phyloP scores from a whole-genome alignment of 805 yeast genomes.

The Wickerhamomyces xylosicus region DNA sequence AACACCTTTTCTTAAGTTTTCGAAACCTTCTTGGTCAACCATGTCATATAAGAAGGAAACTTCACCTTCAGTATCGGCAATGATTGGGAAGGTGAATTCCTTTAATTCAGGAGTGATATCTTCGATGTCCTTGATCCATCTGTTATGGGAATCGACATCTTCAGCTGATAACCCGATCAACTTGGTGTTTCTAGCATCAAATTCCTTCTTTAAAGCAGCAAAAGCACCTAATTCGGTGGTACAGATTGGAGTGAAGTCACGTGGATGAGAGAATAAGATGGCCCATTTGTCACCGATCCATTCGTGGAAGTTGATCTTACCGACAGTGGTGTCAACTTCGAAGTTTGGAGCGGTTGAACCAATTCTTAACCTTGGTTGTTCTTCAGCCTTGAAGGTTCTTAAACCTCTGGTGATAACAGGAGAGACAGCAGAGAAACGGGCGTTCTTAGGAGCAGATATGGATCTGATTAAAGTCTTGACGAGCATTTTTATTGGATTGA shows the following conservation, averaged over 20 bases:
- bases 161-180: conserved; percentile 88
- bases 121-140: conserved; percentile 88
- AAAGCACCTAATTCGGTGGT: conserved; percentile 95
- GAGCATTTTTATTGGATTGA: conserved; percentile 14
- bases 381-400: conserved; percentile 40
- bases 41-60: conserved; percentile 78
- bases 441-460: conserved; percentile 14
- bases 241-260: conserved; percentile 94
- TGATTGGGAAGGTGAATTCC: conserved; percentile 77
- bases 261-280: conserved; percentile 88
- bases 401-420: conserved; percentile 22
- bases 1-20: conserved; percentile 60
- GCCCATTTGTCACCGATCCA: conserved; percentile 83
- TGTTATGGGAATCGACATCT: conserved; percentile 65
- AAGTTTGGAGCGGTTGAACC: conserved; percentile 86
- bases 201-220: conserved; percentile 81
- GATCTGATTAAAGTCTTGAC: conserved; percentile 20
- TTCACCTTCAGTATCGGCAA: conserved; percentile 79
- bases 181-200: conserved; percentile 75
- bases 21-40: conserved; percentile 80
- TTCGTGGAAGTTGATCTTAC: conserved; percentile 79
- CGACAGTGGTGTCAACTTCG: conserved; percentile 71
- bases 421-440: conserved; percentile 5
- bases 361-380: conserved; percentile 60
- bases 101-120: conserved; percentile 63